Conservation (phyloP, 495 filamentous ascomycete genomes). For the Ascobolus immersus region DNA sequence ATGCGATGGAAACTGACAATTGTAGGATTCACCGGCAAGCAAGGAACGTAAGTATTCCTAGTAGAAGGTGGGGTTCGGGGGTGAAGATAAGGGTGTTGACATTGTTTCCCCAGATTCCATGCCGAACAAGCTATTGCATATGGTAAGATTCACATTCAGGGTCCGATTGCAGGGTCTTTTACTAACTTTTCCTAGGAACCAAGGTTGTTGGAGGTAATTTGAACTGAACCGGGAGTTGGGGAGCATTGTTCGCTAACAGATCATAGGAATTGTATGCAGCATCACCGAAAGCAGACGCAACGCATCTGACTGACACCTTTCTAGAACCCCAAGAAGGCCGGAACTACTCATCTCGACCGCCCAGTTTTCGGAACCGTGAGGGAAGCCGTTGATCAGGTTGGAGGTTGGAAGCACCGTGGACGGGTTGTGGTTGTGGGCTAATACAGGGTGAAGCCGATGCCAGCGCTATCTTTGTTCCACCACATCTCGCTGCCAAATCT, state of each 20-base stretch:
- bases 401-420: constrained; percentile 16
- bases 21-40: constrained; percentile 64
- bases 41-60: constrained; percentile 62
- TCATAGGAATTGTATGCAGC: not conserved
- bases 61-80: not conserved
- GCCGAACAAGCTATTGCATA: constrained; percentile 95
- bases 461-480: constrained; percentile 92
- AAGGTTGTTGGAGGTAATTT: constrained; percentile 70
- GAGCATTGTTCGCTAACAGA: not conserved
- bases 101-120: constrained; percentile 47
- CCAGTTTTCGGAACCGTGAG: constrained; percentile 78
- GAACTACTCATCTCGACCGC: constrained; percentile 60
- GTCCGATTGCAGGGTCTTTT: constrained; percentile 8
- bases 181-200: constrained; percentile 39
- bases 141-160: constrained; percentile 32
- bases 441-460: constrained; percentile 32
- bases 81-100: not conserved
- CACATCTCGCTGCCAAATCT: constrained; percentile 70
- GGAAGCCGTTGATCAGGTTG: constrained; percentile 77
- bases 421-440: not conserved
- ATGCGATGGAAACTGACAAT: not conserved
- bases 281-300: not conserved
- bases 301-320: not conserved
- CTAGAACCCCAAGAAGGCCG: constrained; percentile 86
- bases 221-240: not conserved